These are phyloP conservation scores for Neurospora crassa DNA, from an alignment of 2,329 filamentous ascomycete species.

Conservation along the genomic window DNA sequence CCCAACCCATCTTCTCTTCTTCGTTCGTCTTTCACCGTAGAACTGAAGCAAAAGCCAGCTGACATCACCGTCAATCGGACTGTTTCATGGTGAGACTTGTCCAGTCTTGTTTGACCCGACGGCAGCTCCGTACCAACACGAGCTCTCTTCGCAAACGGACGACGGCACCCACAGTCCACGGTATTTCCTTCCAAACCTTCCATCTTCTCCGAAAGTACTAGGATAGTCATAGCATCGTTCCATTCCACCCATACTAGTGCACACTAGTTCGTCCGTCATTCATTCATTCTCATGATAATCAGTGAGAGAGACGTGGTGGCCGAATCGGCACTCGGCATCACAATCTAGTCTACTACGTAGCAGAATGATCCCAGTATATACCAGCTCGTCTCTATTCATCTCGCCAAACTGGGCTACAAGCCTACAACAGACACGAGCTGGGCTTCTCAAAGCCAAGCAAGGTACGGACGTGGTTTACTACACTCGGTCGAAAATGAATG, in stretches of 20 bases:
- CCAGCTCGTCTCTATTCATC: not conserved
- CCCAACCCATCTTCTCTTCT: not conserved
- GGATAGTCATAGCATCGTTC: not conserved
- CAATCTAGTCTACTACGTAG: not conserved
- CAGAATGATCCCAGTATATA: not conserved
- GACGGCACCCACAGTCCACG: not conserved
- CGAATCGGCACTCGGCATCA: not conserved
- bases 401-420: not conserved
- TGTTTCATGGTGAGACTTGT: not conserved
- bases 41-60: not conserved
- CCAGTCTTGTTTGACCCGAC: not conserved
- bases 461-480: not conserved
- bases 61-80: not conserved
- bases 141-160: not conserved
- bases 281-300: not conserved
- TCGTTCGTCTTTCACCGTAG: not conserved
- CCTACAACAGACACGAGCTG: not conserved
- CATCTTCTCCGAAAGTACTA: not conserved
- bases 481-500: not conserved
- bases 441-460: not conserved
- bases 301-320: not conserved
- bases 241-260: not conserved
- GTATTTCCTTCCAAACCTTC: not conserved
- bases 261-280: not conserved
- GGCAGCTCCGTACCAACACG: not conserved